Conservation (phyloP, 441 rosid genomes). For the Brassica hybrid region DNA sequence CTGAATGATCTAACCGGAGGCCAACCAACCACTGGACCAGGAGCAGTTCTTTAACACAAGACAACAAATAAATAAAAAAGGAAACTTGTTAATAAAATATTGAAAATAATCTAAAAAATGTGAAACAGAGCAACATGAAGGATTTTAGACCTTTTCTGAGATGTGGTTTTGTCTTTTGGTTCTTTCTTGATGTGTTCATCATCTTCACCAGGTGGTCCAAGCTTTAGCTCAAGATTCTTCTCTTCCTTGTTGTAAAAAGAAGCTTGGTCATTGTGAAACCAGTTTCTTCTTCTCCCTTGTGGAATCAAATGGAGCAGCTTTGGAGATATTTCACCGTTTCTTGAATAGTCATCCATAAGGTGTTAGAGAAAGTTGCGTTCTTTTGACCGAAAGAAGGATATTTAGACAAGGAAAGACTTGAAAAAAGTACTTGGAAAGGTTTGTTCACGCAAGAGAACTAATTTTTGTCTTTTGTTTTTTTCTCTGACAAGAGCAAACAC, state of each 20-base stretch:
- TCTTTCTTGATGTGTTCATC: slow-evolving; percentile 45
- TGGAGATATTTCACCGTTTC: slow-evolving; percentile 13
- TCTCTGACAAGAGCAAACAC: not conserved
- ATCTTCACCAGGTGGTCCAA: slow-evolving; percentile 79
- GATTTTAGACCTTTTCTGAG: no score
- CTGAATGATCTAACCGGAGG: slow-evolving; percentile 90
- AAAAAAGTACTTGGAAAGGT: not conserved
- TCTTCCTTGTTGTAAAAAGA: slow-evolving; percentile 55
- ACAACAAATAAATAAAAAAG: slow-evolving; percentile 6
- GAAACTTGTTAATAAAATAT: not conserved
- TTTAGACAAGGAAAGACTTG: slow-evolving; percentile 25
- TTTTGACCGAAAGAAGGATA: slow-evolving; percentile 5
- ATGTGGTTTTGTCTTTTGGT: slow-evolving; percentile 57
- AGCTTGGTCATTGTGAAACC: slow-evolving; percentile 40
- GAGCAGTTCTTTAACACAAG: slow-evolving; percentile 64
- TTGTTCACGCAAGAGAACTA: slow-evolving; percentile 30
- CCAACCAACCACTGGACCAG: slow-evolving; percentile 98
- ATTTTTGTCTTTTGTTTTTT: not conserved
- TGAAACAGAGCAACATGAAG: not conserved
- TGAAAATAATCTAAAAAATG: no score
- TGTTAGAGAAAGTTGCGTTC: not conserved
- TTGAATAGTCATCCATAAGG: slow-evolving; percentile 54
- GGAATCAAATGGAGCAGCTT: slow-evolving; percentile 3
- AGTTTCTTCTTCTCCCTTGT: slow-evolving; percentile 28
- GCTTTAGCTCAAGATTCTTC: slow-evolving; percentile 84